Base-by-base conservation (phyloP, 139 green algal species). In the Coccomyxa sp. region DNA sequence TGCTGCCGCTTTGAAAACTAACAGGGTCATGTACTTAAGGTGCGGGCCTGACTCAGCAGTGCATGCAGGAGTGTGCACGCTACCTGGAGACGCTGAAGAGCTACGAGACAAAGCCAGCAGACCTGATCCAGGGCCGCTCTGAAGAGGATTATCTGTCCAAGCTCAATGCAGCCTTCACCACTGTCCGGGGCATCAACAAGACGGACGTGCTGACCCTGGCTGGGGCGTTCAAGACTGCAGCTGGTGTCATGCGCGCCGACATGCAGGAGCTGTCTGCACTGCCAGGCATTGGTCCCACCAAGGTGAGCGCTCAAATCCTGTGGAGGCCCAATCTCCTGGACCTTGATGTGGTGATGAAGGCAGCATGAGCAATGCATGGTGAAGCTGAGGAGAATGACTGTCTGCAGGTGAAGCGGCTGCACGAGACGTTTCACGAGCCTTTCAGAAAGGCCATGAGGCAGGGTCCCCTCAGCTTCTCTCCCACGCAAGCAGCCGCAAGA, bases 11-110 rank as follows among this genome's bases (percentile, higher is more conserved):
- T n/a, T n/a, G n/a, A n/a, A n/a, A n/a, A n/a, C n/a, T n/a, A n/a
- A n/a, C n/a, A n/a, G n/a, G n/a, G n/a, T n/a, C n/a, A n/a, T n/a
- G n/a, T n/a, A n/a, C n/a, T n/a, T n/a, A n/a, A n/a, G n/a, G n/a
- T n/a, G n/a, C n/a, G n/a, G n/a, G n/a, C n/a, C n/a, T n/a, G n/a
- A n/a, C n/a, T n/a, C n/a, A n/a, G n/a, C n/a, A n/a, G n/a, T n/a
- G n/a, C n/a, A n/a, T n/a, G 34, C 85, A 95, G 91, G 94, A 98
- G 84, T 97, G 91, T 79, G 95, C 91, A 0, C 81, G 94, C 5
- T 98, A 97, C 82, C 80, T 98, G 39, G 95, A 98, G 82, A 98
- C 91, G 0, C 89, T 95, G 80, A 98, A 98, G 85, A 86, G 55
- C 16, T 98, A 96, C 80, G 95, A 98, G 76, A 91, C 82, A 76